Base-by-base conservation (phyloP, 345 rosid species). In the Gossypium herbaceum region DNA sequence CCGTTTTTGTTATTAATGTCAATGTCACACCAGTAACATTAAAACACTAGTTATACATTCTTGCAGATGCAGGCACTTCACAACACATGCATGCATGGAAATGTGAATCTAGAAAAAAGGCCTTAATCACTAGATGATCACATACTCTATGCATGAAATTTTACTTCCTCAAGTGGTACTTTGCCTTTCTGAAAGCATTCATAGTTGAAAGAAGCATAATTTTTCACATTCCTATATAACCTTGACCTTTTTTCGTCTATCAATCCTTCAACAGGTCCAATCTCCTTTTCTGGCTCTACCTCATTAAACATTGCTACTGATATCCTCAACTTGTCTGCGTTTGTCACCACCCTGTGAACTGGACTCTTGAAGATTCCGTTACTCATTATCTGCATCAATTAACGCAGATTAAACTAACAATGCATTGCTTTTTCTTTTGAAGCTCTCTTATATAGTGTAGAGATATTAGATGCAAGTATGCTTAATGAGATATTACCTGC, bases 351-450 rank as follows among this genome's bases (percentile, higher is more conserved):
- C 79, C 89, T 59, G 81, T 85, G 84, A 72, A 86, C 45, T 0
- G 84, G 62, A 75, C 89, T 85, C 78, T 83, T 87, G 85, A 81
- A 89, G 45, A 87, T 78, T 25, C 88, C 93, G 27, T 89, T 87
- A 71, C 84, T 87, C 88, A 84, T 84, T 72, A 89, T 85, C 88
- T 87, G 82, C 82, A 48, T 47, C 76, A 73, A 10, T 62, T 48
- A 10, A 47, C 20, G 20, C 20, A 20, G 39, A 41, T 55, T 19
- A 20, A 54, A n/a, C 61, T 3, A 50, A 54, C 15, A 1, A 7
- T 6, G 41, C 41, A 34, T 34, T 34, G 41, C 39, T 1, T 34
- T 34, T 34, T 34, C 41, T 4, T 34, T 34, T 34, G 41, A 34
- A 34, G 41, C 41, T 34, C 41, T 5, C 41, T 34, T 34, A 34